Evolutionary conservation across 441 rosid genomes (phyloP).

Genomic region (Populus hybrid): DNA sequence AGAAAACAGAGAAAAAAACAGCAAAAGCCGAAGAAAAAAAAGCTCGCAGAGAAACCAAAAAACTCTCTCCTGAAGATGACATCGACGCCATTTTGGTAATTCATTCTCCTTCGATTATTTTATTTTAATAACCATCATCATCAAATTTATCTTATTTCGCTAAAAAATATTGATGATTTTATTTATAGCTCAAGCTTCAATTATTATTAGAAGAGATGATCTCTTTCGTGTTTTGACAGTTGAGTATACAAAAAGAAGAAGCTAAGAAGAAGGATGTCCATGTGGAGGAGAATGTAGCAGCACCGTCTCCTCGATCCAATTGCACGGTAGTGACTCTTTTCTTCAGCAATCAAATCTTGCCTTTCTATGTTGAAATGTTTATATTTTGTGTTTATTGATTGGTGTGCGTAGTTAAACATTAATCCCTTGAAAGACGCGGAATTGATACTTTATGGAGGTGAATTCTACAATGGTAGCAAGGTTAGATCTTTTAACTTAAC

Average conservation of each 20-base stretch:
- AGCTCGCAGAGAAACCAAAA: constrained; percentile 81
- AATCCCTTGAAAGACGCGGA: constrained; percentile 90
- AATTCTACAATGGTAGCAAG: constrained; percentile 93
- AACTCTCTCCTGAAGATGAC: constrained; percentile 88
- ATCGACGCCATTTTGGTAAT: constrained; percentile 89
- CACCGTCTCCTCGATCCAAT: constrained; percentile 89
- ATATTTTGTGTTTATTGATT: constrained; percentile 1
- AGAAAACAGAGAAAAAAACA: constrained; percentile 84
- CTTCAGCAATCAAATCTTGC: background rate
- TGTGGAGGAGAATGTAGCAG: constrained; percentile 80
- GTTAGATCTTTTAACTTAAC: constrained; percentile 29
- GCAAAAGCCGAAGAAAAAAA: constrained; percentile 86
- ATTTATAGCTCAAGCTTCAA: background rate
- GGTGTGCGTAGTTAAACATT: constrained; percentile 50
- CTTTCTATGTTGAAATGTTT: background rate
- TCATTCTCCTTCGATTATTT: too few relatives aligned
- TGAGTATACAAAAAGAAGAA: constrained; percentile 80
- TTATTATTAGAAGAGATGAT: background rate
- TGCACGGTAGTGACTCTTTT: constrained; percentile 56
- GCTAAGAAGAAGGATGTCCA: constrained; percentile 96
- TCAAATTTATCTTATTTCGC: background rate
- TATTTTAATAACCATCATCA: background rate
- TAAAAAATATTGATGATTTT: background rate
- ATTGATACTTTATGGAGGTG: constrained; percentile 84
- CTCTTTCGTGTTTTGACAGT: constrained; percentile 33